Percentiles rank a stretch among this genome's conserved stretches.
Conservation (phyloP, 208 protist species). For the Herpetomonas tarakana region DNA sequence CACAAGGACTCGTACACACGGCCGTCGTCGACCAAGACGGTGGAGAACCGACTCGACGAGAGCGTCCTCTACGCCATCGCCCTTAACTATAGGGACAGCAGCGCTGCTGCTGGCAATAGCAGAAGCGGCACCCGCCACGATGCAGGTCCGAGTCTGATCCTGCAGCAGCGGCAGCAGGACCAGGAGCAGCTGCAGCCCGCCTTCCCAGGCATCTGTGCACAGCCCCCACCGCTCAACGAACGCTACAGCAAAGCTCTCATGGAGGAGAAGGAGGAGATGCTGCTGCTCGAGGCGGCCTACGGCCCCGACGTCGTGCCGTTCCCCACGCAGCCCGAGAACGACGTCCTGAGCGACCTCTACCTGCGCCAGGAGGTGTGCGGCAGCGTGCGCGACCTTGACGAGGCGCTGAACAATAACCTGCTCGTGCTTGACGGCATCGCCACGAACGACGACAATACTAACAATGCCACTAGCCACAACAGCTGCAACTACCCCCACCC, state of each 20-base stretch:
- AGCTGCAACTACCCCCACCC: background rate
- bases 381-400: slow-evolving; percentile 45
- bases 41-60: slow-evolving; percentile 22
- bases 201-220: background rate
- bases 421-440: slow-evolving; percentile 9
- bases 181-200: background rate
- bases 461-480: background rate
- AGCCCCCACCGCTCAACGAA: slow-evolving; percentile 8
- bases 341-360: slow-evolving; percentile 54
- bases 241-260: slow-evolving; percentile 20
- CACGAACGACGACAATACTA: slow-evolving; percentile 1
- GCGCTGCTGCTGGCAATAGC: too few species aligned
- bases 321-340: slow-evolving; percentile 23
- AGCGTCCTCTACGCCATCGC: slow-evolving; percentile 20
- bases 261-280: slow-evolving; percentile 39
- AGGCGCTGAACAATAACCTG: slow-evolving; percentile 4
- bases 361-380: slow-evolving; percentile 48
- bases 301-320: slow-evolving; percentile 24
- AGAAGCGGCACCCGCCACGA: background rate
- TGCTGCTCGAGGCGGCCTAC: slow-evolving; percentile 30
- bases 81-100: too few species aligned
- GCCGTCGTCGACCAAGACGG: slow-evolving; percentile 17
- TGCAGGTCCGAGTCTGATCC: background rate
- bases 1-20: slow-evolving; percentile 50
- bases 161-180: background rate